Evolutionary conservation across 148 eudicot genomes (phyloP).

Genomic region (Amaranthus cruentus): DNA sequence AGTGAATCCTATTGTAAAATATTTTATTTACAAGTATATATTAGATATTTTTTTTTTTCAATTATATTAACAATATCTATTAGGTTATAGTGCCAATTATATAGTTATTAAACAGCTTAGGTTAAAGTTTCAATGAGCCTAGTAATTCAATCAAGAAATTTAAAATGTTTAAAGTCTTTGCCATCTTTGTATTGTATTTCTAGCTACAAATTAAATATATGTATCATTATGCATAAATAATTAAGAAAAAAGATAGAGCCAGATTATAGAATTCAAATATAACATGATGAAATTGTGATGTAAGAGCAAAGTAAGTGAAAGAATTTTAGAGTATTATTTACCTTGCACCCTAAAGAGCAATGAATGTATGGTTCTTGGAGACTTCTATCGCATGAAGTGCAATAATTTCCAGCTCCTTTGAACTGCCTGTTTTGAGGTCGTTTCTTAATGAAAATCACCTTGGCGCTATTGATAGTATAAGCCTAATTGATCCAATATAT

Average conservation of each 20-base stretch:
- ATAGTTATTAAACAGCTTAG: not conserved
- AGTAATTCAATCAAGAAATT: not conserved
- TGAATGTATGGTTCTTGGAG: conserved; percentile 93
- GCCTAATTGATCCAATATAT: conserved; percentile 43
- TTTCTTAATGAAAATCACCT: conserved; percentile 91
- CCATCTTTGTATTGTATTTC: not conserved
- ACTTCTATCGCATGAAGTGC: conserved; percentile 94
- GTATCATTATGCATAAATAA: not conserved
- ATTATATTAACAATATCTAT: not conserved
- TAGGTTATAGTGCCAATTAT: not conserved
- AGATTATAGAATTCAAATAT: no score
- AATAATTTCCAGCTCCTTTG: conserved; percentile 86
- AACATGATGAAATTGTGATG: not conserved
- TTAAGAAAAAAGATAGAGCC: not conserved
- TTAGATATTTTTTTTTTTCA: no score
- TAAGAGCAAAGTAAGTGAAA: not conserved
- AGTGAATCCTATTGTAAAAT: no score
- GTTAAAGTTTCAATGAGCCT: conserved; percentile 28
- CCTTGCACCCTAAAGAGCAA: conserved; percentile 99
- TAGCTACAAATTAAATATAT: not conserved
- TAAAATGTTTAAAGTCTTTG: not conserved
- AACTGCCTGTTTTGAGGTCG: conserved; percentile 96
- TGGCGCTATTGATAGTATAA: conserved; percentile 85
- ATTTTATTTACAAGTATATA: no score
- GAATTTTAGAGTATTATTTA: conserved; percentile 11